A percentile compares a stretch with the other conserved stretches of the same genome.
These are phyloP conservation scores for Myriosclerotinia duriaeana DNA, from an alignment of 2,329 filamentous ascomycete genomes.

Conservation along the genomic window DNA sequence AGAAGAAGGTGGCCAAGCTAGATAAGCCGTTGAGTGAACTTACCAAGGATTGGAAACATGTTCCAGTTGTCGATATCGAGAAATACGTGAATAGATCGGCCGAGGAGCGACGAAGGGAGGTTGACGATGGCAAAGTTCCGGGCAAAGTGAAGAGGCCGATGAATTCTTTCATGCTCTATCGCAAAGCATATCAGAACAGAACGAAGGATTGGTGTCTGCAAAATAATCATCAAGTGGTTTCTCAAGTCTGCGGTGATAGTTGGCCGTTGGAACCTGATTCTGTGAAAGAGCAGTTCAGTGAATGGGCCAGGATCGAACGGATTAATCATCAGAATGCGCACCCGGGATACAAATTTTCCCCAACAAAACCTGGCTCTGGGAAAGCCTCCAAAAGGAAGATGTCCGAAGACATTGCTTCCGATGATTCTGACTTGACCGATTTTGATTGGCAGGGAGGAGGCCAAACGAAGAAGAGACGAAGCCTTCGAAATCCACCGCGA, in stretches of 20 bases:
- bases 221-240: conserved; percentile 93
- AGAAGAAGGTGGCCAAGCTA: conserved; percentile 54
- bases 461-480: conserved; percentile 32
- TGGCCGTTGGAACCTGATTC: conserved; percentile 80
- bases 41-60: conserved; percentile 59
- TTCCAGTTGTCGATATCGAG: conserved; percentile 75
- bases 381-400: conserved; percentile 51
- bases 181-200: conserved; percentile 85
- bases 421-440: conserved; percentile 49
- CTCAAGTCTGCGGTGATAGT: conserved; percentile 78
- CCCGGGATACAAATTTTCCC: conserved; percentile 91
- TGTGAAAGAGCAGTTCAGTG: conserved; percentile 72
- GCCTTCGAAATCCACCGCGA: conserved; percentile 23
- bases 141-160: conserved; percentile 88
- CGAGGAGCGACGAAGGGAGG: conserved; percentile 66
- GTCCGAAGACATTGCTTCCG: conserved; percentile 42
- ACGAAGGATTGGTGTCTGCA: conserved; percentile 78
- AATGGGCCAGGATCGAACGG: conserved; percentile 76
- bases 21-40: conserved; percentile 69
- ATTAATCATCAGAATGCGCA: conserved; percentile 82
- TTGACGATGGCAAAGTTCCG: conserved; percentile 62
- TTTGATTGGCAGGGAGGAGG: conserved; percentile 45
- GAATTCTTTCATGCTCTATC: conserved; percentile 98
- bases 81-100: conserved; percentile 71
- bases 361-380: conserved; percentile 61